A percentile compares a stretch with the other conserved stretches of the same genome.
phyloP scores from a whole-genome alignment of 2,329 filamentous ascomycete species.

The Pseudogymnoascus pannorum region DNA sequence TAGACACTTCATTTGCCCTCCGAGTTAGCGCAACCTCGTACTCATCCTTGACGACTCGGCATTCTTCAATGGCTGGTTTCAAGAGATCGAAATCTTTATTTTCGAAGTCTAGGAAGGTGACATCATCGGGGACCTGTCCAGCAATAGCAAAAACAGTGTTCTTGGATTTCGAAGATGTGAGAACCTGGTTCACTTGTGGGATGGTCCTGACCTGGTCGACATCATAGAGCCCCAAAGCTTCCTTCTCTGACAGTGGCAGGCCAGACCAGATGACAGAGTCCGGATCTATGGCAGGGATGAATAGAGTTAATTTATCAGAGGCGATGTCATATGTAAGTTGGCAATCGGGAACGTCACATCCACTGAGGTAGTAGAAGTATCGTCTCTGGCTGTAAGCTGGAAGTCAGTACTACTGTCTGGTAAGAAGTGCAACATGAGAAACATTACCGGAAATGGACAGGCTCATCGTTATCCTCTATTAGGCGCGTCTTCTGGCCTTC shows the following conservation, averaged over 20 bases:
- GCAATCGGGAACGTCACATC: constrained; percentile 72
- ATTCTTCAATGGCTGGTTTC: constrained; percentile 59
- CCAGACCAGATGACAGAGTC: constrained; percentile 91
- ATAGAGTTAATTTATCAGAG: constrained; percentile 68
- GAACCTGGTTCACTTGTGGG: constrained; percentile 64
- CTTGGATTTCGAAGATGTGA: constrained; percentile 36
- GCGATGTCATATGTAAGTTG: constrained; percentile 74
- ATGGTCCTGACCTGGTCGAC: constrained; percentile 70
- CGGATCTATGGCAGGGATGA: constrained; percentile 83
- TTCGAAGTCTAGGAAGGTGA: constrained; percentile 65
- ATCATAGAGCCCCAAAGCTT: constrained; percentile 72
- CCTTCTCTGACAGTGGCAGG: constrained; percentile 66
- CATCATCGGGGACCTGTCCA: constrained; percentile 64
- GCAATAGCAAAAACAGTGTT: constrained; percentile 67
- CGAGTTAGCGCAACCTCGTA: constrained; percentile 67
- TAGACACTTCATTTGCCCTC: constrained; percentile 64
- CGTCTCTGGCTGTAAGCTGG: constrained; percentile 62
- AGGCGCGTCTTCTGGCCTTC: constrained; percentile 76
- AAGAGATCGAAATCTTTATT: constrained; percentile 49
- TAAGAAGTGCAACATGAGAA: not conserved
- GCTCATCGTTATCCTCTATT: constrained; percentile 83
- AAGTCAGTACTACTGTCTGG: constrained; percentile 13
- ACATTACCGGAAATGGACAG: constrained; percentile 66
- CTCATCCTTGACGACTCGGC: constrained; percentile 64
- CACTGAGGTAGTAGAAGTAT: constrained; percentile 91